Conservation (phyloP, 2,329 filamentous ascomycete genomes). For the Aureobasidium pullulans region DNA sequence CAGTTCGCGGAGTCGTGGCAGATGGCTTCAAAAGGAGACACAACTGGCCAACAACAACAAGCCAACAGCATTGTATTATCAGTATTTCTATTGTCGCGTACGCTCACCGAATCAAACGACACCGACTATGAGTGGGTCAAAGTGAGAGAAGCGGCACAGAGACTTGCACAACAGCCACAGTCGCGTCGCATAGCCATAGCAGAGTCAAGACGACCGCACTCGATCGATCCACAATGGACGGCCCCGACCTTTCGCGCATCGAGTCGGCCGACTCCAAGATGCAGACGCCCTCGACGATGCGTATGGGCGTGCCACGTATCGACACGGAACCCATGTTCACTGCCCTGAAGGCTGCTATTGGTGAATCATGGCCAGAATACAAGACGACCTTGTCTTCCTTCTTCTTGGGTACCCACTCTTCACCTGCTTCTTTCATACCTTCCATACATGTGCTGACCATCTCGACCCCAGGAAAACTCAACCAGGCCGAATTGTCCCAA, state of each 20-base stretch:
- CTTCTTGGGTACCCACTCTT: constrained; percentile 42
- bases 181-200: neutral
- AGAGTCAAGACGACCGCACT: neutral
- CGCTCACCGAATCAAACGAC: neutral
- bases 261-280: constrained; percentile 9
- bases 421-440: neutral
- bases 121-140: neutral
- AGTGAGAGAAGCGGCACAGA: neutral
- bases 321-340: constrained; percentile 58
- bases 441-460: neutral
- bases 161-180: neutral
- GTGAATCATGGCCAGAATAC: constrained; percentile 54
- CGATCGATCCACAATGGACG: constrained; percentile 4
- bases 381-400: constrained; percentile 52
- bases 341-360: constrained; percentile 52
- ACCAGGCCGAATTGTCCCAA: constrained; percentile 53
- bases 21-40: neutral
- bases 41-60: neutral
- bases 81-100: constrained; percentile 4
- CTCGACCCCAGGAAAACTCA: constrained; percentile 43
- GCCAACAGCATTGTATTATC: neutral
- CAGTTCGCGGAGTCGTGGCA: neutral
- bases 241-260: neutral
- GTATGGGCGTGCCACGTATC: constrained; percentile 47
- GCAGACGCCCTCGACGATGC: constrained; percentile 26